A percentile compares a stretch with the other conserved stretches of the same genome.
These are phyloP conservation scores for Earliella scabrosa DNA, from an alignment of 1,284 basidiomycete species.

Conservation along the genomic window DNA sequence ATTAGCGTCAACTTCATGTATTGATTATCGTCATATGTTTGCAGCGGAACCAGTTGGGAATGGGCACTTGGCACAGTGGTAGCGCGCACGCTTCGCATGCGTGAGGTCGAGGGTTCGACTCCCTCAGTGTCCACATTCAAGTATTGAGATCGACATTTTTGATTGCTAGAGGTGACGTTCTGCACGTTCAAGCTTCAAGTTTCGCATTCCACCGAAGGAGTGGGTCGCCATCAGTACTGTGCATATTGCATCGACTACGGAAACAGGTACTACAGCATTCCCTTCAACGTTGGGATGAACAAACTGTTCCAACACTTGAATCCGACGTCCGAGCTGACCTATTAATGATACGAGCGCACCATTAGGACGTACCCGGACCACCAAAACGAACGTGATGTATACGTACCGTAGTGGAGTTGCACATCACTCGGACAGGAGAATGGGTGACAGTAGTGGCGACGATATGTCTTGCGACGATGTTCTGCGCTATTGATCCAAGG, in stretches of 20 bases:
- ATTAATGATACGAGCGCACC: conserved; percentile 42
- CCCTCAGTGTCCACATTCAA: conserved; percentile 16
- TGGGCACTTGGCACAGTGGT: conserved; percentile 28
- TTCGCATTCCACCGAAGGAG: no score
- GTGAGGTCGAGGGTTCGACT: conserved; percentile 20
- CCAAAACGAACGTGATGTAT: not conserved
- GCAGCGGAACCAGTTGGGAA: no score
- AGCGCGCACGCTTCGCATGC: conserved; percentile 29
- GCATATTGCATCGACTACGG: not conserved
- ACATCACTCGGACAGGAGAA: conserved; percentile 53
- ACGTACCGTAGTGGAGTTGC: conserved; percentile 52
- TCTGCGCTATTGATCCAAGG: conserved; percentile 39
- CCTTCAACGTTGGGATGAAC: conserved; percentile 40
- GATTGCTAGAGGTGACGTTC: no score
- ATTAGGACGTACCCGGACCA: no score
- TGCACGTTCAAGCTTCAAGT: no score
- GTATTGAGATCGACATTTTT: no score
- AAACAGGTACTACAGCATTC: conserved; percentile 3
- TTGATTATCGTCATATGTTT: no score
- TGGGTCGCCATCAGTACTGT: no score
- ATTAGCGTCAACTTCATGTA: no score
- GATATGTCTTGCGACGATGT: conserved; percentile 54
- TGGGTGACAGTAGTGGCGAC: conserved; percentile 48
- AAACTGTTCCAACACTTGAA: conserved; percentile 58
- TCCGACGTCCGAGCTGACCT: conserved; percentile 48